Evolutionary conservation across 495 filamentous ascomycete genomes (phyloP).

Genomic region (Bacidia rubella): DNA sequence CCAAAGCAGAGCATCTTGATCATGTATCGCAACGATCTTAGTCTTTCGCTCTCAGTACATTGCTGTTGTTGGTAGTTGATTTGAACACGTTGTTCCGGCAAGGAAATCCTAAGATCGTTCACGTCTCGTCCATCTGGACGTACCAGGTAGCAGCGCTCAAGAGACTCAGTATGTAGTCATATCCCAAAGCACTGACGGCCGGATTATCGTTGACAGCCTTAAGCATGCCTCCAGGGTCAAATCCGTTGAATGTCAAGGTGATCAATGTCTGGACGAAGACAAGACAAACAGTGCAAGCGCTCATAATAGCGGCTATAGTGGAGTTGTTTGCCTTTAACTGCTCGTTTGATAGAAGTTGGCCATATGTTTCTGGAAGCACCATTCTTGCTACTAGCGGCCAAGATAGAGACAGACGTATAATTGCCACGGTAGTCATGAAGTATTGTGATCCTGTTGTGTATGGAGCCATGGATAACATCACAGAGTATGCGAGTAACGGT

Average conservation of each 20-base stretch:
- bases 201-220: slow-evolving; percentile 12
- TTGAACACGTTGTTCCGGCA: too few relatives aligned
- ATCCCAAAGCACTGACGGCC: slow-evolving; percentile 15
- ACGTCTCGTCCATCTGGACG: background rate
- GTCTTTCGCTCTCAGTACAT: too few relatives aligned
- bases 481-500: slow-evolving; percentile 30
- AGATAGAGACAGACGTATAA: slow-evolving; percentile 35
- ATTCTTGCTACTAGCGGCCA: slow-evolving; percentile 25
- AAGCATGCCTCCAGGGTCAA: slow-evolving; percentile 17
- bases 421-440: slow-evolving; percentile 31
- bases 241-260: background rate
- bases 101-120: too few relatives aligned
- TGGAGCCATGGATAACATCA: slow-evolving; percentile 31
- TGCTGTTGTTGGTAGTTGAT: too few relatives aligned
- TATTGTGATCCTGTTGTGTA: slow-evolving; percentile 28
- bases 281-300: background rate
- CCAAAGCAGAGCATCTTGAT: too few relatives aligned
- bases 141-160: slow-evolving; percentile 6
- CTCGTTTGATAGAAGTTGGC: background rate
- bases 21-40: too few relatives aligned
- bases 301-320: background rate
- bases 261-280: background rate
- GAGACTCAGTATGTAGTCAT: slow-evolving; percentile 12
- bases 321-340: background rate
- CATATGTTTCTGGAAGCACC: background rate